These are phyloP conservation scores for Geranomyces michiganensis DNA, from an alignment of 192 early-diverging fungal genomes.

Conservation along the genomic window DNA sequence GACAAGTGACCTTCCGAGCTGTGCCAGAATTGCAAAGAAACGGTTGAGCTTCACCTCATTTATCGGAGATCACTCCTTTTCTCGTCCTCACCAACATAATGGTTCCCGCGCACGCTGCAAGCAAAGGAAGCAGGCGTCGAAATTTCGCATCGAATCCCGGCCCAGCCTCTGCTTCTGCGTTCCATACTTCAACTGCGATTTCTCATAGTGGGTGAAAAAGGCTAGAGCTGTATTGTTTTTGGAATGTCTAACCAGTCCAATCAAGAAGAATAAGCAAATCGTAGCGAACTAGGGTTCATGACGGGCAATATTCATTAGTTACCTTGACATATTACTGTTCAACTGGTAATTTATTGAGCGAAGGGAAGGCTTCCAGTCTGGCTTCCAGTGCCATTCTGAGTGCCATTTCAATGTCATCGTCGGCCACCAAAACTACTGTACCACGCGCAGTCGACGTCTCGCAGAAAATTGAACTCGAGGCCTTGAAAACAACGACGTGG, in stretches of 20 bases:
- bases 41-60: not conserved
- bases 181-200: conserved; percentile 84
- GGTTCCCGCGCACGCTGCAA: conserved; percentile 75
- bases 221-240: conserved; percentile 91
- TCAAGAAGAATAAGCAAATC: too few species aligned
- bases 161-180: conserved; percentile 81
- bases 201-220: conserved; percentile 91
- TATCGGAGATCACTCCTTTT: not conserved
- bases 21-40: not conserved
- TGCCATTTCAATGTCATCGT: too few species aligned
- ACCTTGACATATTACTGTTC: too few species aligned
- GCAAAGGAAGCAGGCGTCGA: conserved; percentile 88
- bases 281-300: too few species aligned
- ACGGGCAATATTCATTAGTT: too few species aligned
- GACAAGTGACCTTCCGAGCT: conserved; percentile 76
- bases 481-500: too few species aligned
- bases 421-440: too few species aligned
- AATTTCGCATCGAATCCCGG: conserved; percentile 78
- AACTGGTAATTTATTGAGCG: too few species aligned
- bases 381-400: too few species aligned
- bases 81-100: conserved; percentile 57
- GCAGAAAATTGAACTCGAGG: too few species aligned
- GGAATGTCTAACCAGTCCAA: conserved; percentile 65
- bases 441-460: too few species aligned
- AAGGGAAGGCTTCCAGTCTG: too few species aligned